These are phyloP conservation scores for Apiospora arundinis DNA, from an alignment of 2,329 filamentous ascomycete genomes.

Conservation along the genomic window DNA sequence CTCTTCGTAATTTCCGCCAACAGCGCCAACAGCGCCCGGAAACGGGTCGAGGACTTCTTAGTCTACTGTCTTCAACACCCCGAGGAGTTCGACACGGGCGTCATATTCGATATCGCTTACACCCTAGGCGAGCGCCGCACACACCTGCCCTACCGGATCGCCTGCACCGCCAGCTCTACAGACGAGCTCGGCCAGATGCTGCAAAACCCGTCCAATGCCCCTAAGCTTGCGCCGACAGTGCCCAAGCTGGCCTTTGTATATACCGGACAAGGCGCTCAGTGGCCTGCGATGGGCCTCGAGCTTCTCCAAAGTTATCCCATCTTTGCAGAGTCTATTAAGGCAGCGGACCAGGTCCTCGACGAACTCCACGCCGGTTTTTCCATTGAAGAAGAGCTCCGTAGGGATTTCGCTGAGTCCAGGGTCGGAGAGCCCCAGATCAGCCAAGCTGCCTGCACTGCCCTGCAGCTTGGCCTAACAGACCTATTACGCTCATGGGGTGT, in stretches of 20 bases:
- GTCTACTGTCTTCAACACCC: conserved; percentile 34
- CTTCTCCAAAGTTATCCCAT: conserved; percentile 32
- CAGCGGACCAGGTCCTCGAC: conserved; percentile 24
- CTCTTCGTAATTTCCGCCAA: conserved; percentile 30
- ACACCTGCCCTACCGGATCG: conserved; percentile 33
- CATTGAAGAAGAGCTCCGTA: conserved; percentile 21
- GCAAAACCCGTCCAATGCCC: conserved; percentile 27
- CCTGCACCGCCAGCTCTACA: conserved; percentile 25
- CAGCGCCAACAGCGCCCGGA: conserved; percentile 28
- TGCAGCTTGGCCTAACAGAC: conserved; percentile 50
- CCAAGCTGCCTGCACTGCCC: conserved; percentile 50
- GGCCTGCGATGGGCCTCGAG: conserved; percentile 41
- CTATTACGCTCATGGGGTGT: conserved; percentile 40
- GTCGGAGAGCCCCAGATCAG: conserved; percentile 36
- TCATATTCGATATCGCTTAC: conserved; percentile 39
- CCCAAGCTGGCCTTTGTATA: conserved; percentile 36
- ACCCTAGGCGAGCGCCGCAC: conserved; percentile 40
- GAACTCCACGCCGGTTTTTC: conserved; percentile 29
- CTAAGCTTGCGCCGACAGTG: too few relatives aligned
- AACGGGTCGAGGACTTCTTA: conserved; percentile 34
- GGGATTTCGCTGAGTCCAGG: conserved; percentile 26
- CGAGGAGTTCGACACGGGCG: conserved; percentile 32
- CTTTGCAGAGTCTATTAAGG: conserved; percentile 30
- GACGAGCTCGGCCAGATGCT: conserved; percentile 29
- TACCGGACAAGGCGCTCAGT: conserved; percentile 47